A percentile compares a stretch with the other conserved stretches of the same genome.
These are phyloP conservation scores for Orbilia brochopaga DNA, from an alignment of 2,329 filamentous ascomycete genomes.

Conservation along the genomic window DNA sequence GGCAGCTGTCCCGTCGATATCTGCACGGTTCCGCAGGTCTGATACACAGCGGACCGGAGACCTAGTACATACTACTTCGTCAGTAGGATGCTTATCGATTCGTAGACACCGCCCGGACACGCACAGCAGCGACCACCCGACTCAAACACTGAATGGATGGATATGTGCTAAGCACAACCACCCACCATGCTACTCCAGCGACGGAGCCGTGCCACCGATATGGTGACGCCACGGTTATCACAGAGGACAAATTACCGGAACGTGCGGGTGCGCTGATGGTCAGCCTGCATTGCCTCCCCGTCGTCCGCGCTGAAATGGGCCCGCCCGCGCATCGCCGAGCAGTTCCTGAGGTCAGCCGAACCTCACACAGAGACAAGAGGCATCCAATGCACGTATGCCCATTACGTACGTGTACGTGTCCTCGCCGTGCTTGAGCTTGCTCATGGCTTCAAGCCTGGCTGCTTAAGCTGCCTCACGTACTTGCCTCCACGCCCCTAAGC, in stretches of 20 bases:
- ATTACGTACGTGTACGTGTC: background rate
- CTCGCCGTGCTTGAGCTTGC: background rate
- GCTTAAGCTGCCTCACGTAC: background rate
- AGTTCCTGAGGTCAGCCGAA: background rate
- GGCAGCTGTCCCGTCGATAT: too few species aligned
- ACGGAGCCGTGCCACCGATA: too few species aligned
- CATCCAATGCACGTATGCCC: background rate
- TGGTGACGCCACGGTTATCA: background rate
- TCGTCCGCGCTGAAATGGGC: background rate
- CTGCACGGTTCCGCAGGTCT: too few species aligned
- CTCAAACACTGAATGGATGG: too few species aligned
- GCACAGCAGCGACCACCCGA: too few species aligned
- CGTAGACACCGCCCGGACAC: too few species aligned
- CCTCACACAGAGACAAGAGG: background rate
- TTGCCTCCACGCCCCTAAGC: background rate
- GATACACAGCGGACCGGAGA: too few species aligned
- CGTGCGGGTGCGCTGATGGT: background rate
- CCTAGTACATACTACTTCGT: too few species aligned
- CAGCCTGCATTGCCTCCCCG: background rate
- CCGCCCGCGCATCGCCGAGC: conserved; percentile 1
- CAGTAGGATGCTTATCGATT: too few species aligned
- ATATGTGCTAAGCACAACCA: too few species aligned
- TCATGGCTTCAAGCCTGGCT: background rate
- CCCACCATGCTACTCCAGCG: too few species aligned
- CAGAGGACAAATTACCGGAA: background rate